phyloP scores from a whole-genome alignment of 1,284 basidiomycete genomes.

The Leccinum pachyderme region DNA sequence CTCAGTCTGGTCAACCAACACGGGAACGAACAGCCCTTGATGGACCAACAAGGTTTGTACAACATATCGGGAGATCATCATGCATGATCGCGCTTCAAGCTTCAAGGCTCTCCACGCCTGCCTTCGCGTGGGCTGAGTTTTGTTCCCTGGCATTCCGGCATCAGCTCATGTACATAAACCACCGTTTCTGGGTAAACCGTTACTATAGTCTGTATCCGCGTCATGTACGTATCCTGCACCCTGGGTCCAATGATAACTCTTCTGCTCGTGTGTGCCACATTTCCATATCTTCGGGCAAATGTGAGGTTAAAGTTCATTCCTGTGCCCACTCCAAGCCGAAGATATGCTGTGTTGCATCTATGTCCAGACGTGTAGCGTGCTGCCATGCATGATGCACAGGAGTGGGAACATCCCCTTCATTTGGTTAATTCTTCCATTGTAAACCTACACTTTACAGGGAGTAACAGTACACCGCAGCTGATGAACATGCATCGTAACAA shows the following conservation, averaged over 20 bases:
- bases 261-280: conserved; percentile 27
- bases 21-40: conserved; percentile 10
- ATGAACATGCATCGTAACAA: conserved; percentile 1
- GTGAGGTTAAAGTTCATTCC: conserved; percentile 12
- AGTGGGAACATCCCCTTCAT: conserved; percentile 16
- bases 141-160: not conserved
- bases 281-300: conserved; percentile 21
- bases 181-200: conserved; percentile 5
- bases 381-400: conserved; percentile 10
- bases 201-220: conserved; percentile 1
- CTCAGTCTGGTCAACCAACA: conserved; percentile 9
- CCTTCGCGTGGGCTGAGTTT: conserved; percentile 1
- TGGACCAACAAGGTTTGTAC: conserved; percentile 5
- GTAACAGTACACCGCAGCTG: conserved; percentile 1
- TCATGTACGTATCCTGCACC: conserved; percentile 1
- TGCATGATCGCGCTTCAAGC: conserved; percentile 5
- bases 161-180: conserved; percentile 13
- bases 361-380: not conserved
- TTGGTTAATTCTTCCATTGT: conserved; percentile 5
- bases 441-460: conserved; percentile 21
- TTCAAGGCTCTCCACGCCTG: not conserved
- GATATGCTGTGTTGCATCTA: conserved; percentile 1
- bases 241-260: conserved; percentile 13
- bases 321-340: conserved; percentile 11
- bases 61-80: conserved; percentile 12